Evolutionary conservation across 2,329 filamentous ascomycete species (phyloP).

Genomic region (Xylariomycetidae sp.): DNA sequence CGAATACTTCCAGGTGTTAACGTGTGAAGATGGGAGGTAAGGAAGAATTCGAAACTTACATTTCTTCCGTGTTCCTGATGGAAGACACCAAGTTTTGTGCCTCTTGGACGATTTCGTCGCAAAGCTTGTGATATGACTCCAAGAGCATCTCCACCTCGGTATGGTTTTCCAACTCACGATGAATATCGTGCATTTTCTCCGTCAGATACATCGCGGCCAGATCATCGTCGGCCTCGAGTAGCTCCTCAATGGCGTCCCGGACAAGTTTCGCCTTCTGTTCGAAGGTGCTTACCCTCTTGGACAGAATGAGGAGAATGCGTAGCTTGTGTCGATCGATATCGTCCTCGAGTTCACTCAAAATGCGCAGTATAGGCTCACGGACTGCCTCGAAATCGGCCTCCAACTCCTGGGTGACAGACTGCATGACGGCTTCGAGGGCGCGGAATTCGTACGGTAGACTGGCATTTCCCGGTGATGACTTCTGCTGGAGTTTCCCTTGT

Average conservation of each 20-base stretch:
- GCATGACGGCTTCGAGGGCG: constrained; percentile 89
- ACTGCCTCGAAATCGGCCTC: constrained; percentile 95
- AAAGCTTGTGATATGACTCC: constrained; percentile 96
- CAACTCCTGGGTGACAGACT: constrained; percentile 85
- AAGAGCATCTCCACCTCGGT: constrained; percentile 96
- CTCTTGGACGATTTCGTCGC: constrained; percentile 95
- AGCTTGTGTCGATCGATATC: constrained; percentile 96
- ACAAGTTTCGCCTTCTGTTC: constrained; percentile 95
- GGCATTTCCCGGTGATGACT: constrained; percentile 54
- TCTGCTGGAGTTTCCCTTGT: constrained; percentile 86
- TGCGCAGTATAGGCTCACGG: constrained; percentile 83
- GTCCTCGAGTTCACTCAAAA: constrained; percentile 86
- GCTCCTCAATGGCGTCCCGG: constrained; percentile 88
- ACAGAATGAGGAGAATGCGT: constrained; percentile 83
- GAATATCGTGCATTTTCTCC: constrained; percentile 73
- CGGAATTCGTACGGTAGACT: constrained; percentile 91
- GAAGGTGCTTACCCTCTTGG: constrained; percentile 93
- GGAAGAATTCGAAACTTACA: constrained; percentile 55
- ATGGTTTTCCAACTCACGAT: constrained; percentile 77
- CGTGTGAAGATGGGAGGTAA: constrained; percentile 12
- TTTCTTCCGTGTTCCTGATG: constrained; percentile 97
- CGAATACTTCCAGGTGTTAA: constrained; percentile 62
- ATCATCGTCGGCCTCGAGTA: constrained; percentile 95
- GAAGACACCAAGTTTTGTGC: constrained; percentile 88
- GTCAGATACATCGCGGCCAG: constrained; percentile 92